These are phyloP conservation scores for Ormosia emarginata DNA, from an alignment of 306 rosid species.

Conservation along the genomic window DNA sequence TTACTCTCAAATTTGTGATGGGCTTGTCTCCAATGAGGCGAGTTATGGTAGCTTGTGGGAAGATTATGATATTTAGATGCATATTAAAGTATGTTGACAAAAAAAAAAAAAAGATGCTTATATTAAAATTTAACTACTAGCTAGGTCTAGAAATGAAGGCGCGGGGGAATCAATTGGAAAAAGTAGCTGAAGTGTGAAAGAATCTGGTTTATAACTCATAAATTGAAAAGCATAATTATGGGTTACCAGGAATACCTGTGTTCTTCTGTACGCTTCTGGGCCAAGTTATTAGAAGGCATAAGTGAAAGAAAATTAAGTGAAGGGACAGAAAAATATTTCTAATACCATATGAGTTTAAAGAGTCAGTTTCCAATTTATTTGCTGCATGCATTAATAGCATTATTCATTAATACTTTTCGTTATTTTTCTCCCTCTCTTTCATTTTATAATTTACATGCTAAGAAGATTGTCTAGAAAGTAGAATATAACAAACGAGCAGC, in stretches of 20 bases:
- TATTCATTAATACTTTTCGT: neutral
- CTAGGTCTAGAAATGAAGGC: neutral
- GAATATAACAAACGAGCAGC: no score
- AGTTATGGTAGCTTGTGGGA: slow-evolving; percentile 48
- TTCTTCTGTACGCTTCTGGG: neutral
- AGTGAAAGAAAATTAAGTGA: neutral
- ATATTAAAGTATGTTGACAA: neutral
- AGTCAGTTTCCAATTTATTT: neutral
- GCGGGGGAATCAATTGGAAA: neutral
- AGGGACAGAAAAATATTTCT: neutral
- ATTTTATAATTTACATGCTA: neutral
- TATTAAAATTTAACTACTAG: neutral
- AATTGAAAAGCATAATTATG: neutral
- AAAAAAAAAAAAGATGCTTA: no score
- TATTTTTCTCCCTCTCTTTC: neutral
- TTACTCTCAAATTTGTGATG: slow-evolving; percentile 24
- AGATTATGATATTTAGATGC: slow-evolving; percentile 12
- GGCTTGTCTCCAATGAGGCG: slow-evolving; percentile 23
- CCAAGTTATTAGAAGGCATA: neutral
- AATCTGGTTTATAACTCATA: neutral
- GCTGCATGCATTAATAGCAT: neutral
- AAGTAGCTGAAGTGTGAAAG: neutral
- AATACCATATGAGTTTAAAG: neutral
- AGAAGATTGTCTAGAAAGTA: neutral
- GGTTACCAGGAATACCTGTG: neutral